Base-by-base conservation (phyloP, 805 yeast genomes). In the Wickerhamiella bombiphila region DNA sequence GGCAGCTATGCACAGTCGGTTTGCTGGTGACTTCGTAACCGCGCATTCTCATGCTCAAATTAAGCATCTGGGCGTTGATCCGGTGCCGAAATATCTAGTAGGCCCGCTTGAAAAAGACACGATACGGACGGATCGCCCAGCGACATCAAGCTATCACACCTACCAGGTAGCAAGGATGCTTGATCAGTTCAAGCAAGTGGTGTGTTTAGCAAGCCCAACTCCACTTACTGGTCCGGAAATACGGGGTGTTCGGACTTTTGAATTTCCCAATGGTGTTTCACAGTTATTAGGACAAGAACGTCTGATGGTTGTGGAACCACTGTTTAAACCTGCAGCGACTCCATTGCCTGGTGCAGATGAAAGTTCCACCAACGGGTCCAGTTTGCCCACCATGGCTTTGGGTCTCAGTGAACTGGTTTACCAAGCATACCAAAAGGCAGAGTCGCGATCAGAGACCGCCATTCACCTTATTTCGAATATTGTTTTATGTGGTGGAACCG, bases 381-480 rank as follows among this genome's bases (percentile, higher is more conserved):
- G 57, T 1, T 60, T 66, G 24, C 62, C 62, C 14, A 69, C 72
- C 25, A 64, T 63, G 44, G 67, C 76, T 3, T 62, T 70, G 37
- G 74, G 75, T 7, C 46, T 70, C 26, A 57, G 65, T 13, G 69
- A 66, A 37, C 52, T 68, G 39, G 56, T 71, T 11, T 59, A 66
- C 42, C 60, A 60, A 18, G 55, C 70, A 29, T 56, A 70, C 43
- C 61, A 61, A 50, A 60, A 63, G 43, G 57, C 69, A 14, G 74
- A 68, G 42, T 66, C 65, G n/a, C 54, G 65, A 4, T 61, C 62
- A 11, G 61, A 62, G 32, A 81, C 85, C 22, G 68, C 93, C 44
- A 77, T 93, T 1, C 78, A 82, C 28, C 64, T 83, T 16, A 93
- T 94, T 1, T 83, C 83, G 56, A 86, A 86, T 54, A 76, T 86